Conservation (phyloP, 306 rosid genomes). For the Dalbergia cultrata region DNA sequence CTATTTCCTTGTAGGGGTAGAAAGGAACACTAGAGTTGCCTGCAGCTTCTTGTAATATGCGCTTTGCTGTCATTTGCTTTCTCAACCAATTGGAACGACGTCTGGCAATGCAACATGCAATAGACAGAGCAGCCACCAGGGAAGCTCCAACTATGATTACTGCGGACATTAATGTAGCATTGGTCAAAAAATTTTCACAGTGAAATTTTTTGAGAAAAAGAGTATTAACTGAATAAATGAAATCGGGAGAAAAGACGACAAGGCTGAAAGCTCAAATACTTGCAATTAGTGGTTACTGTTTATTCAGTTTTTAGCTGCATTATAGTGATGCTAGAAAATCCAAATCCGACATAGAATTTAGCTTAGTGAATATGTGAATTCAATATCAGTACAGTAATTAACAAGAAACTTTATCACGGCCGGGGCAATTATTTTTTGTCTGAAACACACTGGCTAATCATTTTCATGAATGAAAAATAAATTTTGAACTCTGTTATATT, state of each 20-base stretch:
- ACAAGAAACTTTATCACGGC: not conserved
- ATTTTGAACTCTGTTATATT: not conserved
- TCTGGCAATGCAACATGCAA: conserved; percentile 60
- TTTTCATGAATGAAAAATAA: conserved; percentile 1
- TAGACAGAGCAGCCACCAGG: conserved; percentile 59
- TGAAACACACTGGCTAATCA: conserved; percentile 15
- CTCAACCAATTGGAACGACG: conserved; percentile 74
- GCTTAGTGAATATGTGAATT: not conserved
- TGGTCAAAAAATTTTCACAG: not conserved
- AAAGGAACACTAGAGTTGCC: conserved; percentile 75
- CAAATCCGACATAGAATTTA: not conserved
- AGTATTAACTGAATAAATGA: not conserved
- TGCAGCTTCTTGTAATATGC: conserved; percentile 84
- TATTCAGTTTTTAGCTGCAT: not conserved
- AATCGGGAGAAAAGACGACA: not conserved
- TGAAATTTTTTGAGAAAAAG: not conserved
- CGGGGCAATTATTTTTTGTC: not conserved
- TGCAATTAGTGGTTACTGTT: not conserved
- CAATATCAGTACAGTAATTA: conserved; percentile 14
- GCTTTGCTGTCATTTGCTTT: conserved; percentile 72
- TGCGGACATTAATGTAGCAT: conserved; percentile 44
- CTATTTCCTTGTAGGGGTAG: conserved; percentile 86
- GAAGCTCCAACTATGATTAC: conserved; percentile 66
- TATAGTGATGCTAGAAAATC: not conserved
- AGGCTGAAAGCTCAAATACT: not conserved